A percentile compares a stretch with the other conserved stretches of the same genome.
These are phyloP conservation scores for Davidsoniella australis DNA, from an alignment of 2,329 filamentous ascomycete species.

Conservation along the genomic window DNA sequence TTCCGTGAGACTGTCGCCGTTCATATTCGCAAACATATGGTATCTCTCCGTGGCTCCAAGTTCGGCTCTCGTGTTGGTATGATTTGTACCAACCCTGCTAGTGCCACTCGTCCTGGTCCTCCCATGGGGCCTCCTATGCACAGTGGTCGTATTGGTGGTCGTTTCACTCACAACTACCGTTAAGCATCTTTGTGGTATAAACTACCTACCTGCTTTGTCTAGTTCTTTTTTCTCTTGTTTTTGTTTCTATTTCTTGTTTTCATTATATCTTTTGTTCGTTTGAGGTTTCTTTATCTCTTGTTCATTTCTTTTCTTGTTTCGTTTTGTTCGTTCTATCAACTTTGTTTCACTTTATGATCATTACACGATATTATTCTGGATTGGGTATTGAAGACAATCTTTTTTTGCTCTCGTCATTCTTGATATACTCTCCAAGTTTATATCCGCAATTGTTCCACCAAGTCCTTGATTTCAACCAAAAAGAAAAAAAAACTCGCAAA, in stretches of 20 bases:
- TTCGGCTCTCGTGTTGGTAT: constrained; percentile 97
- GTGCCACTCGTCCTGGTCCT: constrained; percentile 75
- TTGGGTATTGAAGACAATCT: neutral
- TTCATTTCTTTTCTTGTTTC: neutral
- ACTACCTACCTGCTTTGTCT: neutral
- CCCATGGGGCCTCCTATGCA: constrained; percentile 50
- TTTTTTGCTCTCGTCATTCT: neutral
- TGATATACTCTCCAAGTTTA: too few species aligned
- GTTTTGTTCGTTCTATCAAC: neutral
- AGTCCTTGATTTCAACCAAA: too few species aligned
- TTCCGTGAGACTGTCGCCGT: constrained; percentile 85
- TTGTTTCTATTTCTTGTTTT: neutral
- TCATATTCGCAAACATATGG: constrained; percentile 98
- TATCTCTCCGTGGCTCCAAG: constrained; percentile 92
- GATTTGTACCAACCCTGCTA: constrained; percentile 92
- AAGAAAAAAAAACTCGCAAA: too few species aligned
- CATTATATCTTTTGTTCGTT: neutral
- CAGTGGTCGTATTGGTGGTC: constrained; percentile 31
- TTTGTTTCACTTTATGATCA: neutral
- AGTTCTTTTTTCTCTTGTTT: neutral
- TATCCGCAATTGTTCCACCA: too few species aligned
- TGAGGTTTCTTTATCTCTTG: neutral
- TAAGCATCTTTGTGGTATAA: constrained; percentile 19
- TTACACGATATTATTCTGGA: too few species aligned
- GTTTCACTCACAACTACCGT: constrained; percentile 27